These are phyloP conservation scores for Acacia pycnantha DNA, from an alignment of 331 rosid species.

Conservation along the genomic window DNA sequence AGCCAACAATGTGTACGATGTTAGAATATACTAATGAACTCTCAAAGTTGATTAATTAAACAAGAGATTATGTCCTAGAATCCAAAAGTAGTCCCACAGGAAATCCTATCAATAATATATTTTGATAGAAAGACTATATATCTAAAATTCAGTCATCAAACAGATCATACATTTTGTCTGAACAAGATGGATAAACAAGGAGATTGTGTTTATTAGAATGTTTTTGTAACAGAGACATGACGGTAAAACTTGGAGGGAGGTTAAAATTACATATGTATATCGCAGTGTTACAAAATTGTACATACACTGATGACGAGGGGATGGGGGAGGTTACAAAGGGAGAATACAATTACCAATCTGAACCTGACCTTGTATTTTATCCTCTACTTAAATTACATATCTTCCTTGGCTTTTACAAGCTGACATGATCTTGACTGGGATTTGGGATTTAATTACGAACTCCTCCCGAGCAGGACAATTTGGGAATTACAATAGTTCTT, in stretches of 20 bases:
- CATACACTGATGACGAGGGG: not conserved
- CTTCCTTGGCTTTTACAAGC: not conserved
- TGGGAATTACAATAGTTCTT: constrained; percentile 51
- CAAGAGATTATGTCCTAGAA: no score
- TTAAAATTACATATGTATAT: not conserved
- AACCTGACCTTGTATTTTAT: not conserved
- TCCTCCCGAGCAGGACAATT: constrained; percentile 50
- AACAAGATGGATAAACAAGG: not conserved
- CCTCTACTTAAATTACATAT: not conserved
- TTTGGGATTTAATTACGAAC: not conserved
- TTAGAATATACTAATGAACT: no score
- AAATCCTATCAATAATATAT: no score
- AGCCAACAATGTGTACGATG: no score
- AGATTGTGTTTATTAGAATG: not conserved
- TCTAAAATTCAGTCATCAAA: no score
- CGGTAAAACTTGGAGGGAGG: not conserved
- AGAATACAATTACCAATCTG: not conserved
- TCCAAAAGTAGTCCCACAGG: no score
- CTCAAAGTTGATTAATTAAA: no score
- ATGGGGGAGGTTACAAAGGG: not conserved
- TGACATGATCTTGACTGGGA: not conserved
- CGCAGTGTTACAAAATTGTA: constrained; percentile 19
- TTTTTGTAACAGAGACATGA: not conserved
- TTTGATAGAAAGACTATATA: no score
- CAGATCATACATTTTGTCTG: no score